Evolutionary conservation across 2,329 filamentous ascomycete genomes (phyloP), one percentile per base, ranked within the genome.

Genomic region (Phialocephala sp.): DNA sequence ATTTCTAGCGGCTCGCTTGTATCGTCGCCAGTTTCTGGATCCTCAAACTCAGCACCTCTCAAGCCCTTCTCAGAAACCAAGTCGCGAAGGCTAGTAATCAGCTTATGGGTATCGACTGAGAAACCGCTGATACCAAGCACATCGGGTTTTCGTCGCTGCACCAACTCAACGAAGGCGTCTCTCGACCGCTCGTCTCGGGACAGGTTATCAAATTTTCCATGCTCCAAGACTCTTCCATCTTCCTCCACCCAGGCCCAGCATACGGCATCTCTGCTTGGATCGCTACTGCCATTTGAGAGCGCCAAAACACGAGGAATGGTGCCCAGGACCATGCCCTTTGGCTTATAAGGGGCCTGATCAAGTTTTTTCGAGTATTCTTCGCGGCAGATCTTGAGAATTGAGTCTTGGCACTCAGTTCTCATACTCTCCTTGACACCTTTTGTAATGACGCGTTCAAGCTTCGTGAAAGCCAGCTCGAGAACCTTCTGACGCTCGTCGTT

Each of bases 391-490:
- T 90, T 92, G n/a, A 94, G 89, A 59, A 99, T 88, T 73, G 93
- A 90, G 73, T 97, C 94, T 78, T 99, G 94, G 75, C 95, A 99
- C 72, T 94, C 93, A 9, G 93, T 94, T 72, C 93, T 91, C 70
- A 99, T 86, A 56, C 92, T 93, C 76, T 99, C 95, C 79, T 98
- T 98, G 68, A 98, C 93, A 65, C 93, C 93, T 77, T 94, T 95
- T 65, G 91, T 87, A 72, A 98, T 94, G 70, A 96, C 83, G 72
- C 85, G 89, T 72, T 97, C 91, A 52, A 99, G 83, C 76, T 94
- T 97, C 9, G 85, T 82, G 66, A 97, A 88, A 0, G 94, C 93
- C 62, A 89, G 77, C 71, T 97, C 92, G 59, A 99, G 82, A 0
- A 96, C 90, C 74, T 96, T 93, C 70, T 90, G 89, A 41, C 95